phyloP scores from a whole-genome alignment of 495 filamentous ascomycete species.

The Corynascus novoguineensis region DNA sequence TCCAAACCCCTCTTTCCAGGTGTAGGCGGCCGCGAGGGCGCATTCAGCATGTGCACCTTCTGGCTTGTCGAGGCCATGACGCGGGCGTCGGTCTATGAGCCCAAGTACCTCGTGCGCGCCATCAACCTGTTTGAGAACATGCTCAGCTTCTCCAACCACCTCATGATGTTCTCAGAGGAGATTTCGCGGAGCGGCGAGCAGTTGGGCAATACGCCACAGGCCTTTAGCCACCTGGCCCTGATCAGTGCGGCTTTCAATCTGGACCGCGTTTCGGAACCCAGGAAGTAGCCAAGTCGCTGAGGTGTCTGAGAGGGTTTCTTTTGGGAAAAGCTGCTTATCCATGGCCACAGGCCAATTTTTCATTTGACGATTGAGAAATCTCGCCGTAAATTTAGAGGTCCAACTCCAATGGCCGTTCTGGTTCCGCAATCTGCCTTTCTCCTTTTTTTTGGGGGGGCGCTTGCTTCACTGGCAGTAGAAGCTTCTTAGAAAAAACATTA shows the following conservation, averaged over 20 bases:
- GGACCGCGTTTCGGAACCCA: slow-evolving; percentile 43
- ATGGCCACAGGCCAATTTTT: not conserved
- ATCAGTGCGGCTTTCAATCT: slow-evolving; percentile 70
- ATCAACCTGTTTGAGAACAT: slow-evolving; percentile 69
- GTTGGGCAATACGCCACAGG: slow-evolving; percentile 66
- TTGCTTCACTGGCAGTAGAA: not conserved
- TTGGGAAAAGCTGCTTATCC: not conserved
- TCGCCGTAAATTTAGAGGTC: too few relatives aligned
- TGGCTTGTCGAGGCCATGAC: slow-evolving; percentile 75
- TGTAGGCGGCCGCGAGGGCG: slow-evolving; percentile 68
- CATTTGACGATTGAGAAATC: too few relatives aligned
- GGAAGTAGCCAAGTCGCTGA: too few relatives aligned
- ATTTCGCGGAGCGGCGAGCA: slow-evolving; percentile 66
- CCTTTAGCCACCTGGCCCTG: slow-evolving; percentile 66
- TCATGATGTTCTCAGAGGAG: slow-evolving; percentile 72
- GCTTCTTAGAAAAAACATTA: not conserved
- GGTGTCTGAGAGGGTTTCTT: not conserved
- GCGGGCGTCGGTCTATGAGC: slow-evolving; percentile 59
- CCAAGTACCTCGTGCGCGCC: slow-evolving; percentile 55
- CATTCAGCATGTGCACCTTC: slow-evolving; percentile 73
- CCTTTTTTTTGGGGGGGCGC: too few relatives aligned
- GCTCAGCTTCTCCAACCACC: slow-evolving; percentile 64
- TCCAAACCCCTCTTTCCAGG: slow-evolving; percentile 35
- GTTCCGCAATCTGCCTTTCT: too few relatives aligned
- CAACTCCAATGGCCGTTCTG: too few relatives aligned